Conservation (phyloP, 352 stramenopile genomes). For the Globisporangium uncinulatum region DNA sequence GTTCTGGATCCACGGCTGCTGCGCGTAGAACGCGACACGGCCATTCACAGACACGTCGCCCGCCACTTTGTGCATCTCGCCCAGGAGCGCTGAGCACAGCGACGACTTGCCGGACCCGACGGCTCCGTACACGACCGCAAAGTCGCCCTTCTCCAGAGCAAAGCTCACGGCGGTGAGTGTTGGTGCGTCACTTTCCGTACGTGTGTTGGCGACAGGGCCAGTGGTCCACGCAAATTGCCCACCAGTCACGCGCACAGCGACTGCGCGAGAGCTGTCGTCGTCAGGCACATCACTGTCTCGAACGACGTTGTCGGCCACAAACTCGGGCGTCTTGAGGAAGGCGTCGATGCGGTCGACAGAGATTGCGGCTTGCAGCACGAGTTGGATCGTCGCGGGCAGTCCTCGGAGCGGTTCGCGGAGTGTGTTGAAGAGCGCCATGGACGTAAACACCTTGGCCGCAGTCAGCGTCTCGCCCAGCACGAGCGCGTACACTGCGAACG, state of each 20-base stretch:
- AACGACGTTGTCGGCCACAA: constrained; percentile 15
- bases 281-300: constrained; percentile 2
- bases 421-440: constrained; percentile 43
- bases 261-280: background rate
- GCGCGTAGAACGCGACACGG: constrained; percentile 60
- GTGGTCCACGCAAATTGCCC: constrained; percentile 17
- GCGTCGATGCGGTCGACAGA: constrained; percentile 26
- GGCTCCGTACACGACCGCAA: constrained; percentile 42
- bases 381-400: constrained; percentile 29
- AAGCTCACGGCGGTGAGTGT: constrained; percentile 33
- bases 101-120: constrained; percentile 58
- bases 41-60: constrained; percentile 39
- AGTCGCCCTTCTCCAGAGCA: constrained; percentile 30
- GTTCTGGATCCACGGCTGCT: constrained; percentile 94
- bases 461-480: constrained; percentile 32
- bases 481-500: constrained; percentile 43
- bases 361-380: constrained; percentile 35
- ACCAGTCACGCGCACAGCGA: background rate
- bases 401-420: constrained; percentile 31
- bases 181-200: no score
- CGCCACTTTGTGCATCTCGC: constrained; percentile 77
- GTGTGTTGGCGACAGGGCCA: constrained; percentile 8
- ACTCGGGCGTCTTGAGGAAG: constrained; percentile 29
- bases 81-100: constrained; percentile 41
- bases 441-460: constrained; percentile 46